A percentile compares a stretch with the other conserved stretches of the same genome.
These are phyloP conservation scores for Lasiodiplodia sp. DNA, from an alignment of 2,329 filamentous ascomycete species.

Conservation along the genomic window DNA sequence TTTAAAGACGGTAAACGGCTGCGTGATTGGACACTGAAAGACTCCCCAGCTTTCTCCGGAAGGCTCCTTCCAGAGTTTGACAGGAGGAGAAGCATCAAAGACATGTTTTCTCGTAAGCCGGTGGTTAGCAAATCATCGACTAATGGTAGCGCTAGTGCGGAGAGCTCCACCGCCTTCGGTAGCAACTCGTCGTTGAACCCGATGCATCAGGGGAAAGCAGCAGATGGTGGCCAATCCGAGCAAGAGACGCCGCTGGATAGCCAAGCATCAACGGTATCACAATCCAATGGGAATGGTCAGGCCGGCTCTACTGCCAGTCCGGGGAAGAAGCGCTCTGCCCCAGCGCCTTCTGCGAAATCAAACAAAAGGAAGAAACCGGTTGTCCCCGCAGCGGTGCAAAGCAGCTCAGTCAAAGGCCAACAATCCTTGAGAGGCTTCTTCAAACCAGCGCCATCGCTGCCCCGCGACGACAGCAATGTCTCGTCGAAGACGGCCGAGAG, in stretches of 20 bases:
- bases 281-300: background rate
- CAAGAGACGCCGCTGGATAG: background rate
- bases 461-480: background rate
- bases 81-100: conserved; percentile 81
- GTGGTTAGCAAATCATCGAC: conserved; percentile 20
- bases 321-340: conserved; percentile 40
- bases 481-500: background rate
- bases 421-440: conserved; percentile 30
- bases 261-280: background rate
- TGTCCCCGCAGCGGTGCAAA: background rate
- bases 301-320: background rate
- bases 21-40: conserved; percentile 70
- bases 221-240: background rate
- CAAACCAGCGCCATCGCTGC: conserved; percentile 7
- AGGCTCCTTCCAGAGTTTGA: conserved; percentile 89
- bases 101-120: conserved; percentile 76
- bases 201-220: background rate
- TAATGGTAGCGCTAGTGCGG: conserved; percentile 15
- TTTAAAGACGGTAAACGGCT: conserved; percentile 72
- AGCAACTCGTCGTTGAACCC: background rate
- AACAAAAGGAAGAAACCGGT: conserved; percentile 19
- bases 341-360: conserved; percentile 35
- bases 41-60: conserved; percentile 77
- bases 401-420: conserved; percentile 23
- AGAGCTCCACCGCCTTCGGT: background rate